Conservation (phyloP, 257 asterid species). For the Nicotiana knightiana region DNA sequence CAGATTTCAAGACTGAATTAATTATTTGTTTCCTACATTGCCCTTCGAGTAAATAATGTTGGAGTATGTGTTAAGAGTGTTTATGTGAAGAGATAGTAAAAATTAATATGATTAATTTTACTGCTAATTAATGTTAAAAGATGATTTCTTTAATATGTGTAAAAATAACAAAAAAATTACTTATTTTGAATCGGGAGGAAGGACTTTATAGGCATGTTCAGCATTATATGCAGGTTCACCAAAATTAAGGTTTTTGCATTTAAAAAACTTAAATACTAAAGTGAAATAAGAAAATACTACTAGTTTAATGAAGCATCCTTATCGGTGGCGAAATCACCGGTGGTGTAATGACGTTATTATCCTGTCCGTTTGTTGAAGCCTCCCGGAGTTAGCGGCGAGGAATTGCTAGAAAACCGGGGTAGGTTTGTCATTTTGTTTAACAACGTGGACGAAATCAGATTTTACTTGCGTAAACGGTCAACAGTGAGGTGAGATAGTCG, state of each 20-base stretch:
- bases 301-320: not conserved
- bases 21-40: too few species aligned
- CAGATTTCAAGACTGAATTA: too few species aligned
- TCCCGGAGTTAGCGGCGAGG: conserved; percentile 18
- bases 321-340: not conserved
- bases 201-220: not conserved
- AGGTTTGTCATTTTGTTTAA: conserved; percentile 11
- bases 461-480: not conserved
- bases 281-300: too few species aligned
- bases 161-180: too few species aligned
- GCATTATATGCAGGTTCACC: not conserved
- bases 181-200: too few species aligned
- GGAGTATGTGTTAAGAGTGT: too few species aligned
- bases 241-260: not conserved
- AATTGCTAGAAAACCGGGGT: conserved; percentile 19
- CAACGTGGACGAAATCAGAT: not conserved
- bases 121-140: too few species aligned
- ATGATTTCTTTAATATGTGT: too few species aligned
- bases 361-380: conserved; percentile 13
- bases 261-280: not conserved
- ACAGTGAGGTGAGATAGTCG: not conserved
- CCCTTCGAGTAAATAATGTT: too few species aligned
- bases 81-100: too few species aligned
- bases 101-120: too few species aligned
- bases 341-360: conserved; percentile 21